Base-by-base conservation (phyloP, 1,284 basidiomycete species). In the Stereum hirsutum region DNA sequence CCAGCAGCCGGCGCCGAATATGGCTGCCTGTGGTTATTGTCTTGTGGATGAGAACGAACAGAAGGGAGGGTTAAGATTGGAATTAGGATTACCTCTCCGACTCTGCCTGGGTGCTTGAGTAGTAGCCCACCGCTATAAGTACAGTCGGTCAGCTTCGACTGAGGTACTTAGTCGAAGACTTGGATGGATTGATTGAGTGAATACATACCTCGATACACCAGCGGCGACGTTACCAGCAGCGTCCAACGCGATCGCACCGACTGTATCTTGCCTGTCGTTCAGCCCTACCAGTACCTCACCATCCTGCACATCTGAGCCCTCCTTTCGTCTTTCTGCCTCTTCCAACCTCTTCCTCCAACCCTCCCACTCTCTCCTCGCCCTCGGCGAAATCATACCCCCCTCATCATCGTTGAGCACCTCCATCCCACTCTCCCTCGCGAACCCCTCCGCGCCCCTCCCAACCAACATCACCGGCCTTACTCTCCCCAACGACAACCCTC, bases 1-100 rank as follows among this genome's bases (percentile, higher is more conserved):
- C 82, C 82, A 88, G 46, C 82, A 86, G 25, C 84, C 84, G 12
- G 79, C 74, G 23, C 82, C 78, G 49, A 72, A 81, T 5, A 72
- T 53, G 1, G 76, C 75, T 14, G 79, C 81, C 78, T 79, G 57
- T 27, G 30, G 40, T 44, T 32, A 21, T 35, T 48, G 37, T 20
- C 23, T 23, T 6, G 15, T 31, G 12, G 15, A n/a, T n/a, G n/a
- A n/a, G 41, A 10, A 30, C 33, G 8, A 32, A 17, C n/a, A 31
- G 15, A 14, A 42, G 17, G 3, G 39, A 49, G 34, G 6, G 12
- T 14, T 5, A 6, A 26, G 20, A 19, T 10, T 19, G 14, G 15
- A 8, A 17, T 6, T 3, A 58, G 63, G 53, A n/a, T n/a, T 49
- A 80, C 80, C 63, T 88, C 83, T 23, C 85, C 85, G 5, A 87